These are phyloP conservation scores for Colletotrichum eremochloae DNA, from an alignment of 2,329 filamentous ascomycete species.

Conservation along the genomic window DNA sequence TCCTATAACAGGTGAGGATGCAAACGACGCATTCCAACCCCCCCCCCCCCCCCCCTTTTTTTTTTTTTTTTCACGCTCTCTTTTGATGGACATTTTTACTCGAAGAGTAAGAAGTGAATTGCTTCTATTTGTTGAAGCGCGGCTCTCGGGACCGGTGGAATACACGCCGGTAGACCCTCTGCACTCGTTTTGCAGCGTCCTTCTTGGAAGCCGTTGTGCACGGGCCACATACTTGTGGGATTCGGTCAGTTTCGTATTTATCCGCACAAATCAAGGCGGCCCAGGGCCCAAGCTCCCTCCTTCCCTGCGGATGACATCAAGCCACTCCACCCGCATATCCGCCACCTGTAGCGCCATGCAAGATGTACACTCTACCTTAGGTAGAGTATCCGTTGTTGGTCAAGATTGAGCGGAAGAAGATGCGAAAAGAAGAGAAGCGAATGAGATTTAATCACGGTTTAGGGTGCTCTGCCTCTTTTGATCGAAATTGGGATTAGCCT, in stretches of 20 bases:
- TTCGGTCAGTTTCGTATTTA: constrained; percentile 40
- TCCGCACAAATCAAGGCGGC: constrained; percentile 42
- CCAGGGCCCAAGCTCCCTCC: constrained; percentile 38
- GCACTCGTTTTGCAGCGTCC: background rate
- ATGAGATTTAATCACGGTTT: background rate
- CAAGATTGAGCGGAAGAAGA: constrained; percentile 38
- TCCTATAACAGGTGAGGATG: background rate
- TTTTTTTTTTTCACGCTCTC: background rate
- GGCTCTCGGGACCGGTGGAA: constrained; percentile 35
- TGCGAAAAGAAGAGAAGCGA: constrained; percentile 20
- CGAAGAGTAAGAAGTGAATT: background rate
- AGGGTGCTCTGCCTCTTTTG: background rate
- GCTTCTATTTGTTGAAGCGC: constrained; percentile 13
- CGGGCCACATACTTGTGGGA: constrained; percentile 22
- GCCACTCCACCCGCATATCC: constrained; percentile 41
- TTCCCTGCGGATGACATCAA: constrained; percentile 42
- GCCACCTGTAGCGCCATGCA: constrained; percentile 15
- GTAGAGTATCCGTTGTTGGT: constrained; percentile 27
- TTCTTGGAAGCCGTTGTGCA: constrained; percentile 27
- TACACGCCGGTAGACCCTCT: constrained; percentile 18
- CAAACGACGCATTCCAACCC: background rate
- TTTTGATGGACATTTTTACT: no score
- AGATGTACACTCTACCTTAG: background rate
- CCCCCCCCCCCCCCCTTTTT: background rate
- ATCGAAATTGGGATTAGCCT: background rate